phyloP scores from a whole-genome alignment of 1,139 yeast genomes.

The Zhuliangozyma parablackwelliae region DNA sequence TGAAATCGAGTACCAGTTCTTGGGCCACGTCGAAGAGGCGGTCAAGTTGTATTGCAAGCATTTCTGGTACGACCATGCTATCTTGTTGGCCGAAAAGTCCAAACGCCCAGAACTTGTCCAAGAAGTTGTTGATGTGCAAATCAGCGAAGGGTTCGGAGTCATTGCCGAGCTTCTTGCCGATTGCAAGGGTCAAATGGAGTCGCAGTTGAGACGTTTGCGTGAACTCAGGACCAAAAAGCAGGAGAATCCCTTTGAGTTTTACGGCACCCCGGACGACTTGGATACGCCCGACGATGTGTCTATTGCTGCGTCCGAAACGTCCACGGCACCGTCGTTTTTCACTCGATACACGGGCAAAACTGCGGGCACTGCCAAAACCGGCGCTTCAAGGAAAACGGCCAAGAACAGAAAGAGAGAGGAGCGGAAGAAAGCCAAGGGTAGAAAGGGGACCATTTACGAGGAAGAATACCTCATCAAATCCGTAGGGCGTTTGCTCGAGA shows the following conservation, averaged over 20 bases:
- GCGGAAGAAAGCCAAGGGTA: conserved; percentile 92
- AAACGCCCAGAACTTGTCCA: conserved; percentile 45
- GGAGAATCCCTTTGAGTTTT: conserved; percentile 82
- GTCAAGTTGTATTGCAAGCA: conserved; percentile 69
- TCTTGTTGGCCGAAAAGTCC: conserved; percentile 53
- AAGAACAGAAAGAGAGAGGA: conserved; percentile 94
- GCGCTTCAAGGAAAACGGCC: conserved; percentile 87
- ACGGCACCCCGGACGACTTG: conserved; percentile 57
- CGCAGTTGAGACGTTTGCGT: conserved; percentile 79
- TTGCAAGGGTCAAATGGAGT: conserved; percentile 76
- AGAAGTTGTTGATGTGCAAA: conserved; percentile 61
- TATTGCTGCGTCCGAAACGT: conserved; percentile 89
- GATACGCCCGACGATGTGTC: conserved; percentile 93
- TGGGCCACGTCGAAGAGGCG: conserved; percentile 60
- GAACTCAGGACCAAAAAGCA: conserved; percentile 80
- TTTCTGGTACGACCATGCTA: conserved; percentile 71
- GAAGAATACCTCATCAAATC: conserved; percentile 91
- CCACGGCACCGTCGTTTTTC: conserved; percentile 88
- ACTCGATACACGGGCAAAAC: conserved; percentile 96
- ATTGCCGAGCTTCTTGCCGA: conserved; percentile 89
- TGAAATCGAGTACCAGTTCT: conserved; percentile 59
- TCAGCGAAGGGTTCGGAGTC: conserved; percentile 83
- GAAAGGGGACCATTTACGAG: conserved; percentile 95
- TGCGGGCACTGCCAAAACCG: conserved; percentile 92
- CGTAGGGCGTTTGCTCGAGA: conserved; percentile 80